Conservation (phyloP, 805 yeast genomes). For the Yueomyces sp. region DNA sequence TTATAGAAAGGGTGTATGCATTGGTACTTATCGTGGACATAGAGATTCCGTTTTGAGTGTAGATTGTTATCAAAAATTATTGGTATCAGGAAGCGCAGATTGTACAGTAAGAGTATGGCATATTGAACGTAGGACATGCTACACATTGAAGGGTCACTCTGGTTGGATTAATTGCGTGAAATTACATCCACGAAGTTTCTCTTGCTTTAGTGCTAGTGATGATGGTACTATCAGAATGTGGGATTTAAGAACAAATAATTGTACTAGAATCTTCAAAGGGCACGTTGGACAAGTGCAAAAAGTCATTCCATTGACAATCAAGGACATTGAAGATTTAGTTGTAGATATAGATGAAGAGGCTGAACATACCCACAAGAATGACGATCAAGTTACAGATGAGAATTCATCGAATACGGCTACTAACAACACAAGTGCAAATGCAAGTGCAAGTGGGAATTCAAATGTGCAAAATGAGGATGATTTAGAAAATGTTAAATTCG, state of each 20-base stretch:
- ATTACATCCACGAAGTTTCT: slow-evolving; percentile 64
- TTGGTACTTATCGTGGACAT: slow-evolving; percentile 89
- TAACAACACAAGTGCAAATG: slow-evolving; percentile 4
- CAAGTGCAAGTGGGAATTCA: background rate
- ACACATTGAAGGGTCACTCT: slow-evolving; percentile 83
- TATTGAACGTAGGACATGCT: slow-evolving; percentile 84
- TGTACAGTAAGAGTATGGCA: slow-evolving; percentile 92
- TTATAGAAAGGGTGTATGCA: slow-evolving; percentile 85
- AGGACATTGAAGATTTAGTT: slow-evolving; percentile 43
- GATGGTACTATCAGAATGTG: slow-evolving; percentile 91
- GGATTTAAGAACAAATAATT: slow-evolving; percentile 73
- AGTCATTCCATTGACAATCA: slow-evolving; percentile 72
- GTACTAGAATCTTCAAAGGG: slow-evolving; percentile 68
- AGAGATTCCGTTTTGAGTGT: slow-evolving; percentile 74
- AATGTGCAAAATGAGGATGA: background rate
- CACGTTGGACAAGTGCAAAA: slow-evolving; percentile 92
- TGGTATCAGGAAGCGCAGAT: slow-evolving; percentile 91
- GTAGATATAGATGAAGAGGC: slow-evolving; percentile 17
- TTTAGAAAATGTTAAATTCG: slow-evolving; percentile 8
- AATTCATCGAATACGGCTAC: slow-evolving; percentile 7
- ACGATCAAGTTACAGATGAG: slow-evolving; percentile 14
- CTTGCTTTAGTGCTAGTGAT: slow-evolving; percentile 79
- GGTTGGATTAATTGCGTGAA: slow-evolving; percentile 89
- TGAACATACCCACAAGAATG: background rate
- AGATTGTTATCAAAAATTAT: slow-evolving; percentile 66